phyloP scores from a whole-genome alignment of 306 rosid species.

The Arachis hypogaea region DNA sequence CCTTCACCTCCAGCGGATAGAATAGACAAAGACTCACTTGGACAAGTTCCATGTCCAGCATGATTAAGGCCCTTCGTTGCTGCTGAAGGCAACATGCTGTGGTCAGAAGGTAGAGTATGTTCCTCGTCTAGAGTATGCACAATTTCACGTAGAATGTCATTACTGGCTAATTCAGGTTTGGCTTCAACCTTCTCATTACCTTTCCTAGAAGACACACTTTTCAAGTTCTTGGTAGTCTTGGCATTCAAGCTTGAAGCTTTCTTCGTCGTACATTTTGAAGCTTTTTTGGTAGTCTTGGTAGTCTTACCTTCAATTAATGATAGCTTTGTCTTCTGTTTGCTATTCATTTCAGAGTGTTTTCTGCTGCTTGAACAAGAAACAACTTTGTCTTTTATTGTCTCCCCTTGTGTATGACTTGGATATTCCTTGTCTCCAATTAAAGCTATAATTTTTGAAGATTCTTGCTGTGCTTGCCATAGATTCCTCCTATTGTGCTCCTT shows the following conservation, averaged over 20 bases:
- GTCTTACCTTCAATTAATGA: slow-evolving; percentile 28
- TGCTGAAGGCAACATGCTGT: slow-evolving; percentile 38
- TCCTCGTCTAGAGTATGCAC: slow-evolving; percentile 43
- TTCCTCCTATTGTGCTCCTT: slow-evolving; percentile 38
- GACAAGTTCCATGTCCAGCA: slow-evolving; percentile 40
- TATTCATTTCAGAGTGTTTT: slow-evolving; percentile 40
- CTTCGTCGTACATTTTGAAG: slow-evolving; percentile 45
- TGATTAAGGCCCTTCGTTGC: slow-evolving; percentile 48
- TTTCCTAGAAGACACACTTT: slow-evolving; percentile 29
- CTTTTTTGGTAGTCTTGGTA: slow-evolving; percentile 17
- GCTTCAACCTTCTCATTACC: slow-evolving; percentile 27
- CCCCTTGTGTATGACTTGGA: slow-evolving; percentile 37
- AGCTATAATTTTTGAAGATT: slow-evolving; percentile 8
- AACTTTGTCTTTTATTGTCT: slow-evolving; percentile 31
- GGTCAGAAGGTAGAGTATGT: slow-evolving; percentile 37
- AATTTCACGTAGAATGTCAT: slow-evolving; percentile 51
- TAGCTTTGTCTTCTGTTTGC: slow-evolving; percentile 35
- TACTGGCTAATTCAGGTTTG: slow-evolving; percentile 39
- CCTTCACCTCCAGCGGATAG: no score
- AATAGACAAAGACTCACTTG: not conserved
- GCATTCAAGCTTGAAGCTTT: slow-evolving; percentile 37
- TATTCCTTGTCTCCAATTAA: not conserved
- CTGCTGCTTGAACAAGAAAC: slow-evolving; percentile 38
- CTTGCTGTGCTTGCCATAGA: slow-evolving; percentile 9
- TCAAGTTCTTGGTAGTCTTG: slow-evolving; percentile 36